These are phyloP conservation scores for Meyerozyma smithsonii DNA, from an alignment of 1,139 yeast species.

Conservation along the genomic window DNA sequence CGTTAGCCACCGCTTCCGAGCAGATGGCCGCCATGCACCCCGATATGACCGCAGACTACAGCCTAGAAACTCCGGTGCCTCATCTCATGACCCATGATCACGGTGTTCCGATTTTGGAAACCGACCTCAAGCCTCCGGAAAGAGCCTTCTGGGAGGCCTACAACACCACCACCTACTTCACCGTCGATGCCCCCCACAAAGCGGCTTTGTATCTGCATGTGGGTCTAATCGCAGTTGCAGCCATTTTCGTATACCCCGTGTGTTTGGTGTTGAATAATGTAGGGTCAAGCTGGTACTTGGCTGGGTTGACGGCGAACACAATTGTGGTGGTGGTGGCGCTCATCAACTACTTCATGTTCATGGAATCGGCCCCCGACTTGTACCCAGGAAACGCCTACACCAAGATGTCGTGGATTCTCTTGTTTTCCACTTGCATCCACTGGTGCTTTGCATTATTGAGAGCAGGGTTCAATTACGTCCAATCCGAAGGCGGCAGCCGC, in stretches of 20 bases:
- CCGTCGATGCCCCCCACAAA: slow-evolving; percentile 46
- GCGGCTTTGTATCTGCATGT: slow-evolving; percentile 58
- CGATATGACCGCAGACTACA: neutral
- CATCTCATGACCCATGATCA: slow-evolving; percentile 57
- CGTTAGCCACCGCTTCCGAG: neutral
- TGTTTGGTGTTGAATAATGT: slow-evolving; percentile 61
- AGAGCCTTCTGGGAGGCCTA: slow-evolving; percentile 72
- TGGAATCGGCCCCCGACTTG: slow-evolving; percentile 55
- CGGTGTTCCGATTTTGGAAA: slow-evolving; percentile 73
- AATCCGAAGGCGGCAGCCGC: neutral
- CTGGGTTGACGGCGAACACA: slow-evolving; percentile 50
- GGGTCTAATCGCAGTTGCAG: slow-evolving; percentile 37
- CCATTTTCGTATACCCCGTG: slow-evolving; percentile 64
- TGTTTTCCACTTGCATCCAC: slow-evolving; percentile 51
- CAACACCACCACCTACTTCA: slow-evolving; percentile 76
- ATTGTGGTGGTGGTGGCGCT: slow-evolving; percentile 46
- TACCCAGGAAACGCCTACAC: slow-evolving; percentile 77
- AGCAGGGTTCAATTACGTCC: neutral
- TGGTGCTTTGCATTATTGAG: slow-evolving; percentile 40
- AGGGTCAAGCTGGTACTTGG: slow-evolving; percentile 53
- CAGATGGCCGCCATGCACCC: neutral
- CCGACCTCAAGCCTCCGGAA: slow-evolving; percentile 67
- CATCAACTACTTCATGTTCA: slow-evolving; percentile 55
- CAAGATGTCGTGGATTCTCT: slow-evolving; percentile 57
- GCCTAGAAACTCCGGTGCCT: slow-evolving; percentile 28